Base-by-base conservation (phyloP, 2,329 filamentous ascomycete genomes). In the Escovopsis weberi region DNA sequence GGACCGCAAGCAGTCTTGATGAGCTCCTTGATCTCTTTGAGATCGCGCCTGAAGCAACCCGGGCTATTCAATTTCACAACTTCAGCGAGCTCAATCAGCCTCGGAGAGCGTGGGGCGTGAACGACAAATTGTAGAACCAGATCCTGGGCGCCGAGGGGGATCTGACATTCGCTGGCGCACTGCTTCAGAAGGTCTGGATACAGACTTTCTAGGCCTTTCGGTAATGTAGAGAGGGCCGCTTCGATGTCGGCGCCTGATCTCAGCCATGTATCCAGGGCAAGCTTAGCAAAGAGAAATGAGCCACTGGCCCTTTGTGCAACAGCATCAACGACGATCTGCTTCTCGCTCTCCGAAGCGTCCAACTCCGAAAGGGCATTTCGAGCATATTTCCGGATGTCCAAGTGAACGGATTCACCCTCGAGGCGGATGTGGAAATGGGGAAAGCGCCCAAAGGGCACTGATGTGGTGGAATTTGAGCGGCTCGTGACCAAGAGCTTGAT, bases 401-500 rank as follows among this genome's bases (percentile, higher is more conserved):
- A 38, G 38, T 67, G 59, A 2, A 69, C 60, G 4, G 53, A 43
- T 6, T 41, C 42, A 33, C 56, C 52, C 12, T 64, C 53, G 1
- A 71, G 56, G 1, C 59, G 54, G 12, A 69, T 48, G 3, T 59
- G 50, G 4, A 58, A 39, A 12, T 55, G 40, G 6, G 47, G 45
- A 0, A 47, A 18, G 5, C 47, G 45, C 18, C 54, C 51, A 3
- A 69, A 46, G 1, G 53, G 45, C 1, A 32, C 35, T 43, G 67
- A 58, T 2, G 60, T 44, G 6, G 26, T 48, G 5, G 50, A 32
- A 2, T 58, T 49, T 2, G 62, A 63, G 2, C 67, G 63, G 46
- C 65, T 68, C 0, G 68, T 69, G 8, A 67, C 55, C 0, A 67
- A 26, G 0, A 69, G 43, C 48, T 68, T 70, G 47, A 66, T 51